phyloP scores from a whole-genome alignment of 345 rosid species.

The Rhodamnia rubescens region DNA sequence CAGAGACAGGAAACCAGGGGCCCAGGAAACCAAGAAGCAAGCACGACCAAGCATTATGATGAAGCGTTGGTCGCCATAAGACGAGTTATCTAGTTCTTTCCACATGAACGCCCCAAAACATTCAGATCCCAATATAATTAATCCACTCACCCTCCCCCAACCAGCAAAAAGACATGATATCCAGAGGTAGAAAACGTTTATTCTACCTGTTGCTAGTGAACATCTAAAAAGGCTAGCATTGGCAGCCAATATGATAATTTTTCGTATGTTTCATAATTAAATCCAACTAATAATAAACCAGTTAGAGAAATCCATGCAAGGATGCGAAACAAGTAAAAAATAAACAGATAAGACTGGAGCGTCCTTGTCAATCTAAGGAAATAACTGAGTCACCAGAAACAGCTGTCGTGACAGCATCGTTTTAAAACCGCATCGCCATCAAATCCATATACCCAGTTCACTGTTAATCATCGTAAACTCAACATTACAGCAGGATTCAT shows the following conservation, averaged over 20 bases:
- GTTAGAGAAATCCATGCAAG: not conserved
- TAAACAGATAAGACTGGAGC: not conserved
- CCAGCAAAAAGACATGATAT: not conserved
- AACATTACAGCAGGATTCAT: not conserved
- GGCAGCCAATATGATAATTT: not conserved
- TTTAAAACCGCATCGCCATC: not conserved
- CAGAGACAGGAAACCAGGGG: not conserved
- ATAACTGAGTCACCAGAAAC: not conserved
- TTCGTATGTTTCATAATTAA: not conserved
- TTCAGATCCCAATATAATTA: not conserved
- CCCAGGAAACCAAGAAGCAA: slow-evolving; percentile 3
- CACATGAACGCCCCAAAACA: not conserved
- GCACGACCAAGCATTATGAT: slow-evolving; percentile 1
- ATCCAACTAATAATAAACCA: not conserved
- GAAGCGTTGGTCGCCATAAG: not conserved
- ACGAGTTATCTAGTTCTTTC: not conserved
- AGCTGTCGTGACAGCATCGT: not conserved
- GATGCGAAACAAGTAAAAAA: not conserved
- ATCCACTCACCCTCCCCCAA: not conserved
- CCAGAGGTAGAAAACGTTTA: not conserved
- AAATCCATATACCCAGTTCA: not conserved
- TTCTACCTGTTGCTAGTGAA: not conserved
- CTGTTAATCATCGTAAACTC: not conserved
- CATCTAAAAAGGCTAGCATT: not conserved
- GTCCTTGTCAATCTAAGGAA: not conserved